A percentile compares a stretch with the other conserved stretches of the same genome.
phyloP scores from a whole-genome alignment of 2,329 filamentous ascomycete species.

The Cadophora malorum region DNA sequence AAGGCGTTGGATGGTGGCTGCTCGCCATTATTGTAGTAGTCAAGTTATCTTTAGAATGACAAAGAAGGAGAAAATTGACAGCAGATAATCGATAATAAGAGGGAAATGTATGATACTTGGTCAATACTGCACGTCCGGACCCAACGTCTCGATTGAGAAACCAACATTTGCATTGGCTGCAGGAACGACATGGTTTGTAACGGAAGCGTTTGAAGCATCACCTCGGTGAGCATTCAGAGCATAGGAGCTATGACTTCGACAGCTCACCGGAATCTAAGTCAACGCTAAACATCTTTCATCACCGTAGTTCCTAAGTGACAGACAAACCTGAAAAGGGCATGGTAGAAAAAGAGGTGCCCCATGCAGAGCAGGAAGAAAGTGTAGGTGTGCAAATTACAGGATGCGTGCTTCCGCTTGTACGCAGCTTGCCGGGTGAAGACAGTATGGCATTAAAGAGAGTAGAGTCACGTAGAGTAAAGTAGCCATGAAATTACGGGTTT shows the following conservation, averaged over 20 bases:
- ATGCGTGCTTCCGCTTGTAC: background rate
- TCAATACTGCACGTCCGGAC: background rate
- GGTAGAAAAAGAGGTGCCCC: background rate
- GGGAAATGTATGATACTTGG: background rate
- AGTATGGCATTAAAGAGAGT: no score
- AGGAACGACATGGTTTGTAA: background rate
- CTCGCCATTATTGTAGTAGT: background rate
- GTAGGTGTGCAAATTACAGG: background rate
- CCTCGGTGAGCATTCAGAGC: background rate
- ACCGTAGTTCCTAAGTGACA: background rate
- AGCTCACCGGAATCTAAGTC: background rate
- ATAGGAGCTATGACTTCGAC: background rate
- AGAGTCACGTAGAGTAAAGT: no score
- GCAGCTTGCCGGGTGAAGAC: background rate
- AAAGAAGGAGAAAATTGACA: background rate
- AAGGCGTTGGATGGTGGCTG: slow-evolving; percentile 42
- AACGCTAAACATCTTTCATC: background rate
- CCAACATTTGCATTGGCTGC: background rate
- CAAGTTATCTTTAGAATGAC: background rate
- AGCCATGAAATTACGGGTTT: no score
- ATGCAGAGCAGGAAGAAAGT: background rate
- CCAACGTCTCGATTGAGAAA: background rate
- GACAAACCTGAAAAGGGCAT: background rate
- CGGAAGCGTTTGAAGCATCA: background rate
- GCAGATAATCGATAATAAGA: background rate